Conservation (phyloP, 1,284 basidiomycete species). For the Xerocomus nothofagi region DNA sequence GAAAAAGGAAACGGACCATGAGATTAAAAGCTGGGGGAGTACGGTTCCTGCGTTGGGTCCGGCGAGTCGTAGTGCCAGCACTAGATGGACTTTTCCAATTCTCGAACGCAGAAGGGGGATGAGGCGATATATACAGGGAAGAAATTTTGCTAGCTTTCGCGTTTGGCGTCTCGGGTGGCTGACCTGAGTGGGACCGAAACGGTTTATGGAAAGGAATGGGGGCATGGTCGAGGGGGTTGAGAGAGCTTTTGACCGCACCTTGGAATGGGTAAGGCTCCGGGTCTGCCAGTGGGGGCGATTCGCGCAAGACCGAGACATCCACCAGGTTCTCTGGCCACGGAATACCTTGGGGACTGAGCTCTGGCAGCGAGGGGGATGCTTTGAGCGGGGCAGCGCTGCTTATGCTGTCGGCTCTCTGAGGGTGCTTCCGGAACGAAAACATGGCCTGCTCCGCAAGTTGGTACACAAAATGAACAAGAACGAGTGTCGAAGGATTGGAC, state of each 20-base stretch:
- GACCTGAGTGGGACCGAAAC: slow-evolving; percentile 48
- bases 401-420: slow-evolving; percentile 38
- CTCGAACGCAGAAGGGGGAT: slow-evolving; percentile 60
- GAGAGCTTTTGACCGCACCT: slow-evolving; percentile 67
- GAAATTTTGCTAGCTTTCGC: slow-evolving; percentile 54
- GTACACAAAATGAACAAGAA: slow-evolving; percentile 27
- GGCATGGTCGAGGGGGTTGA: slow-evolving; percentile 47
- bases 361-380: slow-evolving; percentile 72
- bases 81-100: slow-evolving; percentile 41
- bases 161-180: slow-evolving; percentile 39
- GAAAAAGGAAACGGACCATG: slow-evolving; percentile 51
- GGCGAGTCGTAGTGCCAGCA: slow-evolving; percentile 45
- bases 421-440: slow-evolving; percentile 72
- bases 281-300: slow-evolving; percentile 41
- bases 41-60: slow-evolving; percentile 58
- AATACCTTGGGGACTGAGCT: slow-evolving; percentile 67
- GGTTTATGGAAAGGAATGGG: slow-evolving; percentile 79
- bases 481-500: slow-evolving; percentile 18
- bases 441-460: slow-evolving; percentile 40
- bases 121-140: slow-evolving; percentile 60
- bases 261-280: slow-evolving; percentile 39
- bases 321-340: slow-evolving; percentile 80
- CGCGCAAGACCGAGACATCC: slow-evolving; percentile 60
- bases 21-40: slow-evolving; percentile 79
- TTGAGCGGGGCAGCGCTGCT: slow-evolving; percentile 40